phyloP scores from a whole-genome alignment of 495 filamentous ascomycete genomes.

The Rostrohypoxylon terebratum region DNA sequence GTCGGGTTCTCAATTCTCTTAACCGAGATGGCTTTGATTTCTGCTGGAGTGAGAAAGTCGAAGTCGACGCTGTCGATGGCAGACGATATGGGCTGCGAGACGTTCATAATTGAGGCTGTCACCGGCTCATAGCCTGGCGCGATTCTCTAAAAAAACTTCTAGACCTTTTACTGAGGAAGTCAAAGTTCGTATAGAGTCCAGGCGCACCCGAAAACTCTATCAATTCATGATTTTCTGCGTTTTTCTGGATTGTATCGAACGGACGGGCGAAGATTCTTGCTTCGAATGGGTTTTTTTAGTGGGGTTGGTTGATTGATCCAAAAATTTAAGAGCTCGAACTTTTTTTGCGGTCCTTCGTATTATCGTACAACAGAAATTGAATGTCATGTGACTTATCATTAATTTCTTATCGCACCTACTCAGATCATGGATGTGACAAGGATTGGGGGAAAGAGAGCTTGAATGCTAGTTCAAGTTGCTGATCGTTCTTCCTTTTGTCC shows the following conservation, averaged over 20 bases:
- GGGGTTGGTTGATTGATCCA: slow-evolving; percentile 25
- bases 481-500: neutral
- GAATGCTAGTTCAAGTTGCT: neutral
- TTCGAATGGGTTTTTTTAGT: slow-evolving; percentile 40
- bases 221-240: slow-evolving; percentile 32
- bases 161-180: neutral
- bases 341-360: too few species aligned
- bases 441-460: neutral
- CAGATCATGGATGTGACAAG: neutral
- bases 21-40: slow-evolving; percentile 90
- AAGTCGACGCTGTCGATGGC: slow-evolving; percentile 90
- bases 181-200: slow-evolving; percentile 15
- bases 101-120: slow-evolving; percentile 70
- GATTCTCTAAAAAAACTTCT: neutral
- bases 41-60: slow-evolving; percentile 78
- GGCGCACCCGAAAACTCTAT: slow-evolving; percentile 20
- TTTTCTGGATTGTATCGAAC: slow-evolving; percentile 18
- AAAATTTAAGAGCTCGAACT: slow-evolving; percentile 51
- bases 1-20: slow-evolving; percentile 89
- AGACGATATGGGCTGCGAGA: slow-evolving; percentile 88
- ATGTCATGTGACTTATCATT: slow-evolving; percentile 38
- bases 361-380: slow-evolving; percentile 41
- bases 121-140: slow-evolving; percentile 39
- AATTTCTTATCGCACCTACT: slow-evolving; percentile 20
- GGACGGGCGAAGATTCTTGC: slow-evolving; percentile 18